These are phyloP conservation scores for Phialophora chinensis DNA, from an alignment of 2,329 filamentous ascomycete genomes.

Conservation along the genomic window DNA sequence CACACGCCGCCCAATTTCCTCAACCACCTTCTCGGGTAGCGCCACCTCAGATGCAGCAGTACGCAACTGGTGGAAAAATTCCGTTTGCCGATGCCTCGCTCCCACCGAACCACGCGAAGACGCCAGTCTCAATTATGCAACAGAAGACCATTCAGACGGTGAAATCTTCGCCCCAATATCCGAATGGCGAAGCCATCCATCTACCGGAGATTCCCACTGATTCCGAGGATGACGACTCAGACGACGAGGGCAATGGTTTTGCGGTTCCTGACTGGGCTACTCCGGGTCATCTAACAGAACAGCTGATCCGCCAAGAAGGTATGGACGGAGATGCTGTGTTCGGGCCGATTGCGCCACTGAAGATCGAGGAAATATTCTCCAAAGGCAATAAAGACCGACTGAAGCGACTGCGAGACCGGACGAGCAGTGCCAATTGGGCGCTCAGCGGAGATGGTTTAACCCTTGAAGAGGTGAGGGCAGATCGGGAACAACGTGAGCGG, in stretches of 20 bases:
- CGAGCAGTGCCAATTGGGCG: constrained; percentile 94
- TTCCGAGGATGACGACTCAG: constrained; percentile 81
- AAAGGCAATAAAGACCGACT: constrained; percentile 82
- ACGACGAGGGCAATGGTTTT: constrained; percentile 62
- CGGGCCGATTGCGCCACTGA: constrained; percentile 82
- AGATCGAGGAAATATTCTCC: constrained; percentile 92
- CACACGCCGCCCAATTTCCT: constrained; percentile 67
- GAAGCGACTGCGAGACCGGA: constrained; percentile 86
- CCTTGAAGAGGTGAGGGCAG: constrained; percentile 82
- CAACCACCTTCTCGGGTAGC: constrained; percentile 69
- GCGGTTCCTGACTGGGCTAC: constrained; percentile 83
- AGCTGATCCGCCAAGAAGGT: constrained; percentile 80
- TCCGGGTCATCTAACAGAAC: constrained; percentile 77
- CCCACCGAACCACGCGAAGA: constrained; percentile 60
- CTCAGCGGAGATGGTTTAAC: constrained; percentile 77
- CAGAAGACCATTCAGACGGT: constrained; percentile 43
- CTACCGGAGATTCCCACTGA: constrained; percentile 96
- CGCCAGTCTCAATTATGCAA: constrained; percentile 40
- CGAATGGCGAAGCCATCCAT: constrained; percentile 86
- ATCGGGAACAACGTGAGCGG: constrained; percentile 78
- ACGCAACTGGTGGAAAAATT: constrained; percentile 79
- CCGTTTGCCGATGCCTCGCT: constrained; percentile 80
- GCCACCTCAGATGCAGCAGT: constrained; percentile 82
- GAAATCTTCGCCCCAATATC: constrained; percentile 75
- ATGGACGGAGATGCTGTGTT: constrained; percentile 86